Evolutionary conservation across 2,329 filamentous ascomycete species (phyloP).

Genomic region (Colletotrichum liriopes): DNA sequence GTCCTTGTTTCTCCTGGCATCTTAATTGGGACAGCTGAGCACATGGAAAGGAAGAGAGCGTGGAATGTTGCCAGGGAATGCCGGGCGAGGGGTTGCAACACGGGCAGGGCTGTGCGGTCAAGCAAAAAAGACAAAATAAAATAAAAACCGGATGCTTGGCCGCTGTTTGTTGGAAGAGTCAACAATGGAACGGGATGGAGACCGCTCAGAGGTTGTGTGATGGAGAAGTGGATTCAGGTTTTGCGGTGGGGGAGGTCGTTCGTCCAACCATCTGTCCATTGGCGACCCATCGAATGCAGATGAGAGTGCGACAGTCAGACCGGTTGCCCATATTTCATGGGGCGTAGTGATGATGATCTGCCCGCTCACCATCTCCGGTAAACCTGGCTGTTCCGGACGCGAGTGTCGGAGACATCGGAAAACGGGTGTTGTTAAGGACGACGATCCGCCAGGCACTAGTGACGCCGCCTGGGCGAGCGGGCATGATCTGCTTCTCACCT

Average conservation of each 20-base stretch:
- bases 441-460: conserved; percentile 23
- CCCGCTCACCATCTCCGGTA: conserved; percentile 26
- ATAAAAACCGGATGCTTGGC: conserved; percentile 8
- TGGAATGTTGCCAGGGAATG: conserved; percentile 29
- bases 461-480: conserved; percentile 12
- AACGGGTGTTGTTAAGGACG: conserved; percentile 2
- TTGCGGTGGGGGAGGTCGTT: conserved; percentile 17
- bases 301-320: conserved; percentile 22
- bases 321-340: conserved; percentile 8
- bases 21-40: conserved; percentile 10
- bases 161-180: conserved; percentile 17
- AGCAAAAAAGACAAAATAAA: too few species aligned
- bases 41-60: background rate
- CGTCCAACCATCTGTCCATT: conserved; percentile 22
- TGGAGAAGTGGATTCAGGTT: conserved; percentile 19
- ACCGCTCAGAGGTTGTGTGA: conserved; percentile 21
- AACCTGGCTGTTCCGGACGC: conserved; percentile 11
- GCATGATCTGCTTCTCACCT: conserved; percentile 14
- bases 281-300: conserved; percentile 19
- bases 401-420: background rate
- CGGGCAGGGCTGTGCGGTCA: conserved; percentile 12
- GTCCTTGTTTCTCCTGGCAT: conserved; percentile 18
- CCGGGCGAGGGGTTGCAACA: conserved; percentile 18
- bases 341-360: conserved; percentile 10
- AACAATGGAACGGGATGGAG: conserved; percentile 23